Evolutionary conservation across 2,329 filamentous ascomycete genomes (phyloP), one percentile per base, ranked within the genome.

Genomic region (Phialophora verrucosa): DNA sequence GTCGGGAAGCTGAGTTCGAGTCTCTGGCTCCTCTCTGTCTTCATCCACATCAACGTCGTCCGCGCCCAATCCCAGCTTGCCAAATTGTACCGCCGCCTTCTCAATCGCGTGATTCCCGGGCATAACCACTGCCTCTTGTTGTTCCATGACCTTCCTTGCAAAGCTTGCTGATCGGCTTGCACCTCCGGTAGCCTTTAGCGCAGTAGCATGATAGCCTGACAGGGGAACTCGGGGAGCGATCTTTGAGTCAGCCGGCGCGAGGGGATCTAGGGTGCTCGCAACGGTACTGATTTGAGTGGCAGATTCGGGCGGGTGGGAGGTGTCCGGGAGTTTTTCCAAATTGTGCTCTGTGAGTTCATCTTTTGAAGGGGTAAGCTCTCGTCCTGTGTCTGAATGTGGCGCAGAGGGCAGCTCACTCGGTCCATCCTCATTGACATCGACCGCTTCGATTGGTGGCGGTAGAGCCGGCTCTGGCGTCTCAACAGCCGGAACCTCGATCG

Each of bases 51-150:
- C 93, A 31, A 83, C 77, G 62, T 93, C 91, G 57, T 93, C 91
- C 67, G 87, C 86, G 61, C 89, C 93, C 74, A 99, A 80, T 75
- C 90, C 96, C 84, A 99, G 92, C 78, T 93, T 96, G 70, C 95
- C 95, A 77, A 99, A 99, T 77, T 98, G 94, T 57, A 99, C 93
- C 58, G 93, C 91, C 71, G 94, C 88, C 74, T 93, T 90, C 77
- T 98, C 94, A 31, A 99, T 91, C 61, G 95, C 93, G 72, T 95
- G 93, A 82, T 97, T 97, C 67, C 92, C 93, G 54, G 95, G 95
- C 94, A 99, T 97, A 71, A 97, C 93, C 49, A 99, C 95, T 66
- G 95, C 92, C 81, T 99, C 95, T 79, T 97, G 93, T 77, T 99
- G 95, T 74, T 98, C 93, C 75, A 96, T 84, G 62, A 97, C 86